phyloP scores from a whole-genome alignment of 2,329 filamentous ascomycete species.

The Leptographium lundbergii region DNA sequence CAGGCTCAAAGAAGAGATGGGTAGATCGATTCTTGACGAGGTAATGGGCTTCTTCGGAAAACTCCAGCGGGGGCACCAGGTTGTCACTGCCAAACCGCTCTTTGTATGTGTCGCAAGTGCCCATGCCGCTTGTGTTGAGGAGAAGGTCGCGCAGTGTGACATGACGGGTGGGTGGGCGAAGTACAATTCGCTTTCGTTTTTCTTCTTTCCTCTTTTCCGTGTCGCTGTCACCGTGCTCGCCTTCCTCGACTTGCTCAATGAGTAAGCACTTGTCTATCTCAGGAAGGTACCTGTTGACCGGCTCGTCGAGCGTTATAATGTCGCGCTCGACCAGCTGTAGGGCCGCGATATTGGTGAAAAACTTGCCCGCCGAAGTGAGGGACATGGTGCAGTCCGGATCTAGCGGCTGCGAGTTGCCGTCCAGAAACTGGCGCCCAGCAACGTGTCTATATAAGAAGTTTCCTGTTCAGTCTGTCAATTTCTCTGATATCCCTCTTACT shows the following conservation, averaged over 20 bases:
- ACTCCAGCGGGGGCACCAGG: background rate
- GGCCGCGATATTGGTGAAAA: constrained; percentile 5
- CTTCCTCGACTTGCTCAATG: background rate
- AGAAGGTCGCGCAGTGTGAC: background rate
- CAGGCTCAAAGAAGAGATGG: constrained; percentile 6
- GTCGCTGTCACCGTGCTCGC: background rate
- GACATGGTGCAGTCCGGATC: constrained; percentile 5
- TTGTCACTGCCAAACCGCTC: background rate
- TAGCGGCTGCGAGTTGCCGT: background rate
- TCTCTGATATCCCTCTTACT: background rate
- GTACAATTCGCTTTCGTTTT: background rate
- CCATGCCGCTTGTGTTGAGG: background rate
- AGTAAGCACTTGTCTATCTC: constrained; percentile 2
- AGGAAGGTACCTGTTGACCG: constrained; percentile 2
- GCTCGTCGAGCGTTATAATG: constrained; percentile 2
- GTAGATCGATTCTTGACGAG: background rate
- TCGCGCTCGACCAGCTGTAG: constrained; percentile 6
- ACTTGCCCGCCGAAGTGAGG: constrained; percentile 4
- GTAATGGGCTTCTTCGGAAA: background rate
- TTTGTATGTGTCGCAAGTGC: background rate
- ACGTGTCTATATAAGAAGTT: constrained; percentile 1
- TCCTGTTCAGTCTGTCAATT: background rate
- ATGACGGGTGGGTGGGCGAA: background rate
- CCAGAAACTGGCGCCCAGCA: constrained; percentile 2
- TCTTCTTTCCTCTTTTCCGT: background rate